phyloP scores from a whole-genome alignment of 208 protist species.

The Porcisia deanei region DNA sequence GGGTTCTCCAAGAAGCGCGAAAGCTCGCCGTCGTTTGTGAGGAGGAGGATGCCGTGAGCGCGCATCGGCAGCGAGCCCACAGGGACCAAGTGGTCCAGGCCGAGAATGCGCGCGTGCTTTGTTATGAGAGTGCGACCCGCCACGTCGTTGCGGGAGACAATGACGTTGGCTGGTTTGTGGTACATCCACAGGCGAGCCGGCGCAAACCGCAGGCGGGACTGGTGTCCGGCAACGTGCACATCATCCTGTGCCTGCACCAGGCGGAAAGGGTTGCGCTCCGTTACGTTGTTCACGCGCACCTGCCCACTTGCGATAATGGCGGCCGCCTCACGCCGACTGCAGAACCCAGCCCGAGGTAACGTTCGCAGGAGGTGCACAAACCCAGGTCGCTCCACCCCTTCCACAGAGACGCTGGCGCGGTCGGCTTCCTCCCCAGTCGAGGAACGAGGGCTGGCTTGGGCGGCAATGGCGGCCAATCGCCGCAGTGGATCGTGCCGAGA shows the following conservation, averaged over 20 bases:
- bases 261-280: constrained; percentile 86
- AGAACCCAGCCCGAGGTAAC: constrained; percentile 79
- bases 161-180: constrained; percentile 86
- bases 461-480: constrained; percentile 15
- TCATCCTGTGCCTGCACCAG: constrained; percentile 74
- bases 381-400: constrained; percentile 13
- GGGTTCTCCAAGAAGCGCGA: constrained; percentile 83
- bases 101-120: constrained; percentile 81
- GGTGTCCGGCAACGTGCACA: constrained; percentile 73
- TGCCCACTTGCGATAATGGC: constrained; percentile 77
- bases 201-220: constrained; percentile 71
- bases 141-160: constrained; percentile 82
- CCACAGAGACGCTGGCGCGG: not conserved
- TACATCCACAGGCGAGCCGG: constrained; percentile 89
- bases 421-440: not conserved
- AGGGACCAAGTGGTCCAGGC: constrained; percentile 88
- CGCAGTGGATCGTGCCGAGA: constrained; percentile 23
- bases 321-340: constrained; percentile 76
- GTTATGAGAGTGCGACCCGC: constrained; percentile 74
- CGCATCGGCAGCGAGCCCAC: constrained; percentile 87
- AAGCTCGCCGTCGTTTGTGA: constrained; percentile 92
- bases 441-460: constrained; percentile 6
- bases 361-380: constrained; percentile 73
- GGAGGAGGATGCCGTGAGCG: constrained; percentile 77
- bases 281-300: constrained; percentile 83